A percentile compares a stretch with the other conserved stretches of the same genome.
Conservation (phyloP, 1,284 basidiomycete genomes). For the Melampsora abietis-canadensis region DNA sequence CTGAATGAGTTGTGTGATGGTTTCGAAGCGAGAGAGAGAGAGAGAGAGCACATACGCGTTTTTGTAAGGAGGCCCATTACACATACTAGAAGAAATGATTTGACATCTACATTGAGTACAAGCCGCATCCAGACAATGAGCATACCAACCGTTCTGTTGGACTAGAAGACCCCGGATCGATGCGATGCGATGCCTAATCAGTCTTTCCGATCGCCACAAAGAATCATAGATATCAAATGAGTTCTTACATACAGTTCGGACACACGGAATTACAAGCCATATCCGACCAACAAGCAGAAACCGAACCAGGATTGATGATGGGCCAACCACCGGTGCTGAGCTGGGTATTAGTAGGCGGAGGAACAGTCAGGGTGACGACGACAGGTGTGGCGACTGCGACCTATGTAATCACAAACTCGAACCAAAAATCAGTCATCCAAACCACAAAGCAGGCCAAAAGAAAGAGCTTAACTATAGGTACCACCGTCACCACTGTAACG, state of each 20-base stretch:
- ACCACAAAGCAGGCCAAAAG: not conserved
- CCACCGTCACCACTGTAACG: slow-evolving; percentile 19
- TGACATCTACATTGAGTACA: slow-evolving; percentile 40
- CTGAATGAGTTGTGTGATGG: not conserved
- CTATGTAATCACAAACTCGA: too few relatives aligned
- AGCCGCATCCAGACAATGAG: slow-evolving; percentile 31
- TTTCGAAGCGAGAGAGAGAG: not conserved
- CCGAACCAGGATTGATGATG: slow-evolving; percentile 32
- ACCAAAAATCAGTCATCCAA: too few relatives aligned
- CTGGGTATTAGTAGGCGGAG: slow-evolving; percentile 27
- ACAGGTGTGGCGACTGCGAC: slow-evolving; percentile 21
- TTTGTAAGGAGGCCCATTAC: slow-evolving; percentile 20
- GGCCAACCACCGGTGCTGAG: slow-evolving; percentile 29
- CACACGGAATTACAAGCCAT: slow-evolving; percentile 37
- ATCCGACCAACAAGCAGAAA: slow-evolving; percentile 37
- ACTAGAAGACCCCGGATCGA: too few relatives aligned
- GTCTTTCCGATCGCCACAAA: too few relatives aligned
- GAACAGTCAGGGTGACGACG: slow-evolving; percentile 33
- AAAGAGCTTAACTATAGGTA: slow-evolving; percentile 10
- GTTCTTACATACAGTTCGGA: slow-evolving; percentile 40
- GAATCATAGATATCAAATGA: too few relatives aligned
- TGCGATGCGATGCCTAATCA: too few relatives aligned
- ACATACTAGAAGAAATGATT: slow-evolving; percentile 28
- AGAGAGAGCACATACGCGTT: slow-evolving; percentile 21
- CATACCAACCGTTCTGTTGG: slow-evolving; percentile 43